A percentile compares a stretch with the other conserved stretches of the same genome.
These are phyloP conservation scores for Uronychia setigera DNA, from an alignment of 73 alveolate species.

Conservation along the genomic window DNA sequence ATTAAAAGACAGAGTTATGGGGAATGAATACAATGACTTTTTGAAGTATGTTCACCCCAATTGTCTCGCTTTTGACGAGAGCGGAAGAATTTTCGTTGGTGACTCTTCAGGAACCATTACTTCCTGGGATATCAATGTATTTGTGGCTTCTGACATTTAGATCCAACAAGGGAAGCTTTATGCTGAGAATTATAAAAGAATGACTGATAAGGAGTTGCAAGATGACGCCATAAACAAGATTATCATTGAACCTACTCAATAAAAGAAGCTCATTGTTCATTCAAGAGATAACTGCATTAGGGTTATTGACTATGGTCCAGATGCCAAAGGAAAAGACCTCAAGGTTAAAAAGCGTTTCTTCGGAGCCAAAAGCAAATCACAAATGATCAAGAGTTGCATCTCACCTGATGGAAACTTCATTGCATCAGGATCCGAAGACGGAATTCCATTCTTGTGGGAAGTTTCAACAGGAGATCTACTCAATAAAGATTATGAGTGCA, in stretches of 20 bases:
- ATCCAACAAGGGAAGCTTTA: slow-evolving; percentile 52
- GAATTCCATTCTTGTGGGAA: slow-evolving; percentile 93
- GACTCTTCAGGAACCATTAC: slow-evolving; percentile 93
- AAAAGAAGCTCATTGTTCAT: slow-evolving; percentile 85
- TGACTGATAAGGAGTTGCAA: slow-evolving; percentile 84
- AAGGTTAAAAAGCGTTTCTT: slow-evolving; percentile 83
- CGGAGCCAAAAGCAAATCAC: slow-evolving; percentile 86
- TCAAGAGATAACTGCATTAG: slow-evolving; percentile 96
- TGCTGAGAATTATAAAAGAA: slow-evolving; percentile 73
- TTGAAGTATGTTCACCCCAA: slow-evolving; percentile 94
- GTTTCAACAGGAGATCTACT: slow-evolving; percentile 77
- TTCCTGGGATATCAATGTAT: slow-evolving; percentile 80
- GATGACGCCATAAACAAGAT: slow-evolving; percentile 91
- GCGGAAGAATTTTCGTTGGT: slow-evolving; percentile 92
- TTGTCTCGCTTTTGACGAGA: slow-evolving; percentile 80
- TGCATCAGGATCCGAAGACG: slow-evolving; percentile 96
- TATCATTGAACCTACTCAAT: slow-evolving; percentile 77
- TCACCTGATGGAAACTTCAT: slow-evolving; percentile 95
- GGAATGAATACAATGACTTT: slow-evolving; percentile 31
- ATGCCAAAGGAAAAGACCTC: neutral
- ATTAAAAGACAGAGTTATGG: slow-evolving; percentile 40
- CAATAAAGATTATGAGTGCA: slow-evolving; percentile 77
- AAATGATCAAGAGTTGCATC: slow-evolving; percentile 81
- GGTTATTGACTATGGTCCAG: slow-evolving; percentile 79
- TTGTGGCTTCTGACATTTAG: slow-evolving; percentile 14